A percentile compares a stretch with the other conserved stretches of the same genome.
These are phyloP conservation scores for Coffea humblotiana DNA, from an alignment of 305 asterid species.

Conservation along the genomic window DNA sequence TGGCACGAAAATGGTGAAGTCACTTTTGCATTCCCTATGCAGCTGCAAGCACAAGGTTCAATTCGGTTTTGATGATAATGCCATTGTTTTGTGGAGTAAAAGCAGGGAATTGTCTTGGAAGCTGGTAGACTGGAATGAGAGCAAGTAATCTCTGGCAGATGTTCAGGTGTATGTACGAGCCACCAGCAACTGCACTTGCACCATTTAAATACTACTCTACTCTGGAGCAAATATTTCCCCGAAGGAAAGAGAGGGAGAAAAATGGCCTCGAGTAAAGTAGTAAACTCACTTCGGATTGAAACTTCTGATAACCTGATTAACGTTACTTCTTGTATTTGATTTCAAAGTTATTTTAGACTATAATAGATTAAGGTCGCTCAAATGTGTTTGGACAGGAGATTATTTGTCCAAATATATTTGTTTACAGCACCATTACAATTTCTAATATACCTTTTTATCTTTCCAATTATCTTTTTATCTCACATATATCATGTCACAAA, in stretches of 20 bases:
- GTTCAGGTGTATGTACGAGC: not conserved
- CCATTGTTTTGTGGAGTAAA: constrained; percentile 8
- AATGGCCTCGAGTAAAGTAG: not conserved
- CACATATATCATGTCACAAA: too few species aligned
- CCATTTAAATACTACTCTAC: not conserved
- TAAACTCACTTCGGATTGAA: not conserved
- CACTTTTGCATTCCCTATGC: not conserved
- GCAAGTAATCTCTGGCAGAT: not conserved
- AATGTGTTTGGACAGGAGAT: too few species aligned
- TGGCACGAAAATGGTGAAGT: not conserved
- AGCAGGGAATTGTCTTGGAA: not conserved
- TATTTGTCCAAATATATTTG: too few species aligned
- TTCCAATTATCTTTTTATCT: too few species aligned
- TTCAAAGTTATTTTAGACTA: not conserved
- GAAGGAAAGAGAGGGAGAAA: not conserved
- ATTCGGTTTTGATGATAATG: not conserved
- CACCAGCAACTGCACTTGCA: not conserved
- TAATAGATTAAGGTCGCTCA: too few species aligned
- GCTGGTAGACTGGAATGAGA: not conserved
- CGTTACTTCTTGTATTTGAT: not conserved
- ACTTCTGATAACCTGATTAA: not conserved
- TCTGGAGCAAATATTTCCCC: not conserved
- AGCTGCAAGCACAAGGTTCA: not conserved
- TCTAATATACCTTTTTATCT: too few species aligned
- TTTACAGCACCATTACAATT: too few species aligned